Evolutionary conservation across 768 basidiomycete species (phyloP).

Genomic region (Lyophyllum atratum): DNA sequence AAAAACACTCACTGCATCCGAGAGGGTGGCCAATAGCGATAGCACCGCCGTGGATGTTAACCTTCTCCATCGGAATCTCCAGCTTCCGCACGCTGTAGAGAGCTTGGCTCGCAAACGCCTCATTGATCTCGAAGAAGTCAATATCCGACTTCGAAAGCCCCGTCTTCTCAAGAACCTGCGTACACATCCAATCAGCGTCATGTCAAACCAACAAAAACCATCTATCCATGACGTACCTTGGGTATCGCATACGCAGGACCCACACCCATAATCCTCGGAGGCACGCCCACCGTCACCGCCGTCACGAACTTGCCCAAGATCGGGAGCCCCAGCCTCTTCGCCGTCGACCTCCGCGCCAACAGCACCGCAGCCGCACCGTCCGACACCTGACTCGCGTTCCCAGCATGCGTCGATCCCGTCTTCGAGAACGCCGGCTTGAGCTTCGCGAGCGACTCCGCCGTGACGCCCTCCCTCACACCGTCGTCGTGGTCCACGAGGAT

Average conservation of each 20-base stretch:
- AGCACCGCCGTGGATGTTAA: constrained; percentile 86
- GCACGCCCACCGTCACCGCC: constrained; percentile 73
- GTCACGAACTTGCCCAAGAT: constrained; percentile 85
- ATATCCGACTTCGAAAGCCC: constrained; percentile 71
- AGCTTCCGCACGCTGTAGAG: constrained; percentile 72
- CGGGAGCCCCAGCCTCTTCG: constrained; percentile 81
- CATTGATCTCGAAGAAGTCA: constrained; percentile 93
- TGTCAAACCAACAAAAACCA: not conserved
- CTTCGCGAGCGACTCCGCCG: constrained; percentile 73
- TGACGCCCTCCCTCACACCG: constrained; percentile 85
- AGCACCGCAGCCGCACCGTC: constrained; percentile 93
- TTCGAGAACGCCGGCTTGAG: constrained; percentile 86
- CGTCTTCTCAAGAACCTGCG: constrained; percentile 54
- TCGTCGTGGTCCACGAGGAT: constrained; percentile 81
- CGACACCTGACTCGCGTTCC: constrained; percentile 86
- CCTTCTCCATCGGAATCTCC: constrained; percentile 72
- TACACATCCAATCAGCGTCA: not conserved
- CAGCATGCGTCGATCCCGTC: constrained; percentile 77
- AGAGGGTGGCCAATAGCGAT: constrained; percentile 91
- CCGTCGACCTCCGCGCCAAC: constrained; percentile 76
- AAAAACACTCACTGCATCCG: constrained; percentile 65
- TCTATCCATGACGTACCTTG: constrained; percentile 26
- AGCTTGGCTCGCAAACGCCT: constrained; percentile 86
- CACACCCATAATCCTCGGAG: constrained; percentile 88
- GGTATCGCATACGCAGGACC: constrained; percentile 91